Conservation (phyloP, 2,329 filamentous ascomycete genomes). For the Pseudogymnoascus sp. region DNA sequence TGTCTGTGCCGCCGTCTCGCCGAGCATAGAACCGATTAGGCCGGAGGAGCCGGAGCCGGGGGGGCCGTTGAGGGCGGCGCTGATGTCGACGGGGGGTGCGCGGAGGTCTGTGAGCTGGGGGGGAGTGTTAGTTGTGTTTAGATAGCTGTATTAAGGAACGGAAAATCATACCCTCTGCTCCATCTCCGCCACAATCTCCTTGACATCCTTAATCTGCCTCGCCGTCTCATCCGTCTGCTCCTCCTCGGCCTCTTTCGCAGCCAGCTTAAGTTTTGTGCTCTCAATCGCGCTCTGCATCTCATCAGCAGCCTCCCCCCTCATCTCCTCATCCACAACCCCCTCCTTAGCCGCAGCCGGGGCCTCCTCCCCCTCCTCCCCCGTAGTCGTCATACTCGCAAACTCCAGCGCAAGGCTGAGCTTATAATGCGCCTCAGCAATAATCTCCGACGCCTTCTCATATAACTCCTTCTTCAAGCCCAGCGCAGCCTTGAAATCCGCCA, state of each 20-base stretch:
- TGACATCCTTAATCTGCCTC: constrained; percentile 60
- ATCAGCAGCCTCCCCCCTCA: constrained; percentile 61
- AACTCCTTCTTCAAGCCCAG: constrained; percentile 72
- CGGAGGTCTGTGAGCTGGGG: constrained; percentile 59
- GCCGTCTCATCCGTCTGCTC: constrained; percentile 51
- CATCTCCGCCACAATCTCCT: constrained; percentile 72
- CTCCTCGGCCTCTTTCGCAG: constrained; percentile 60
- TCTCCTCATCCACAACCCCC: constrained; percentile 51
- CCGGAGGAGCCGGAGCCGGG: constrained; percentile 42
- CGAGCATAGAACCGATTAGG: constrained; percentile 54
- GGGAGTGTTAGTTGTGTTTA: constrained; percentile 11
- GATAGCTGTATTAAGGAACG: background rate
- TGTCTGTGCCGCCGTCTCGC: constrained; percentile 51
- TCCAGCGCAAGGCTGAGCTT: constrained; percentile 93
- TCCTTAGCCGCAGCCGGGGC: constrained; percentile 35
- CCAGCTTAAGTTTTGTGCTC: constrained; percentile 62
- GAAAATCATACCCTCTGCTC: constrained; percentile 53
- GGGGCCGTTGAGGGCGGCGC: constrained; percentile 44
- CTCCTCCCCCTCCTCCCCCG: constrained; percentile 41
- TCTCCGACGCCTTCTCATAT: constrained; percentile 69
- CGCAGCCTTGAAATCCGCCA: constrained; percentile 69
- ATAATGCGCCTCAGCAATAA: constrained; percentile 90
- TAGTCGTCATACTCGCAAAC: constrained; percentile 71
- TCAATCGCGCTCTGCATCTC: constrained; percentile 68
- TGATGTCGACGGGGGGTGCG: constrained; percentile 50